These are phyloP conservation scores for Chalara sp. DNA, from an alignment of 2,329 filamentous ascomycete genomes.

Conservation along the genomic window DNA sequence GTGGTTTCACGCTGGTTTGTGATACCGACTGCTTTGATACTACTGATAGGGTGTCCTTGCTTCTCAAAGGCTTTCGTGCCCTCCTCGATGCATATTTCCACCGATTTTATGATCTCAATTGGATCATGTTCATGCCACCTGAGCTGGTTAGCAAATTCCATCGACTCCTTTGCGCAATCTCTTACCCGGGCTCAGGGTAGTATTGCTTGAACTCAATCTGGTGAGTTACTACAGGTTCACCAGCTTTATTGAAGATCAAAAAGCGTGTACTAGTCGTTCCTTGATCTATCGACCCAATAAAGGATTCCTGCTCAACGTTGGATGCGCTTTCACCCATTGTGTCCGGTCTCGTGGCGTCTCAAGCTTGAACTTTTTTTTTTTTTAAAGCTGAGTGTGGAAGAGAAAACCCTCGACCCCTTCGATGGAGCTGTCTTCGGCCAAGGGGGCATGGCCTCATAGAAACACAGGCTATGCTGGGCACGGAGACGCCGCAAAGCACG, in stretches of 20 bases:
- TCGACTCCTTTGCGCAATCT: neutral
- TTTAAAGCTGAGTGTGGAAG: too few species aligned
- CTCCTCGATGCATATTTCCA: conserved; percentile 72
- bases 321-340: conserved; percentile 5
- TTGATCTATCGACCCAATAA: conserved; percentile 74
- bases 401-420: too few species aligned
- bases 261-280: conserved; percentile 74
- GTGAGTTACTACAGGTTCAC: conserved; percentile 64
- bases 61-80: conserved; percentile 65
- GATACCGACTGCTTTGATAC: conserved; percentile 75
- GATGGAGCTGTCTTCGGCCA: too few species aligned
- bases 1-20: conserved; percentile 83
- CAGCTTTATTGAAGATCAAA: conserved; percentile 67
- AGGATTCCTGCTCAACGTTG: conserved; percentile 27
- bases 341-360: too few species aligned
- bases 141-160: conserved; percentile 5
- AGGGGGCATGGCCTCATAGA: too few species aligned
- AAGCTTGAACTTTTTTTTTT: too few species aligned
- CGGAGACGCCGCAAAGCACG: too few species aligned
- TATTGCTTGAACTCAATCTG: conserved; percentile 71
- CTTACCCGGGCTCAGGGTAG: conserved; percentile 69
- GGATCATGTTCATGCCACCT: conserved; percentile 92
- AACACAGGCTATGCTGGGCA: too few species aligned
- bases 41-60: conserved; percentile 58
- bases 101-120: conserved; percentile 65